These are phyloP conservation scores for Pleurotus tuber-regium DNA, from an alignment of 768 basidiomycete genomes.

Conservation along the genomic window DNA sequence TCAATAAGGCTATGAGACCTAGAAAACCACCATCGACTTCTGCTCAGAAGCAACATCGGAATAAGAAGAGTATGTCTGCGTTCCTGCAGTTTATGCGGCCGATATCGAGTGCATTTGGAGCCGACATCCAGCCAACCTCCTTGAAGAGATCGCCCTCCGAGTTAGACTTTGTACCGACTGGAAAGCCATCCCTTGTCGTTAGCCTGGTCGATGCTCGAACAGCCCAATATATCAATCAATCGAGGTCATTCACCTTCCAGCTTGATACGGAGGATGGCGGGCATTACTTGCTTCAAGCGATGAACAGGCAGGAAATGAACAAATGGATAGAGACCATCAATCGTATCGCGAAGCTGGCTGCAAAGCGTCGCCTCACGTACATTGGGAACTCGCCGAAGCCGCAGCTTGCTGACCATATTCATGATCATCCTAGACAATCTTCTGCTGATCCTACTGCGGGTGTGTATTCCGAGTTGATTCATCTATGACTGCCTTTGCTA, in stretches of 20 bases:
- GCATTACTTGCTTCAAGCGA: slow-evolving; percentile 75
- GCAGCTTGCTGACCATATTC: slow-evolving; percentile 70
- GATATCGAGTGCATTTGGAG: slow-evolving; percentile 80
- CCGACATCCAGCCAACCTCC: slow-evolving; percentile 48
- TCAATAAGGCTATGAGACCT: slow-evolving; percentile 74
- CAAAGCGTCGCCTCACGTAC: slow-evolving; percentile 79
- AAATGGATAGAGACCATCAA: slow-evolving; percentile 78
- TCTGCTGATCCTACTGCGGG: slow-evolving; percentile 77
- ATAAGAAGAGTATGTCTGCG: slow-evolving; percentile 86
- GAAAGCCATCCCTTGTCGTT: slow-evolving; percentile 74
- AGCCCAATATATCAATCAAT: slow-evolving; percentile 71
- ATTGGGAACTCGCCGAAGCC: slow-evolving; percentile 75
- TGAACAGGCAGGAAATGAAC: slow-evolving; percentile 65
- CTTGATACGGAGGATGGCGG: slow-evolving; percentile 87
- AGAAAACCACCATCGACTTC: slow-evolving; percentile 36
- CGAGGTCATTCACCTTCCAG: slow-evolving; percentile 80
- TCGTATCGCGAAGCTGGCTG: slow-evolving; percentile 67
- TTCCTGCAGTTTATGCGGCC: slow-evolving; percentile 89
- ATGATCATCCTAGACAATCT: slow-evolving; percentile 52
- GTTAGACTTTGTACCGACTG: slow-evolving; percentile 68
- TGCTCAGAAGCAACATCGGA: slow-evolving; percentile 70
- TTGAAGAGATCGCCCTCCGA: slow-evolving; percentile 65
- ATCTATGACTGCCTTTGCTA: slow-evolving; percentile 3
- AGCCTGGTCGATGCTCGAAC: slow-evolving; percentile 73
- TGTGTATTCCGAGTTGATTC: slow-evolving; percentile 29